A percentile compares a stretch with the other conserved stretches of the same genome.
phyloP scores from a whole-genome alignment of 208 protist species.

The Crithidia acanthocephali region DNA sequence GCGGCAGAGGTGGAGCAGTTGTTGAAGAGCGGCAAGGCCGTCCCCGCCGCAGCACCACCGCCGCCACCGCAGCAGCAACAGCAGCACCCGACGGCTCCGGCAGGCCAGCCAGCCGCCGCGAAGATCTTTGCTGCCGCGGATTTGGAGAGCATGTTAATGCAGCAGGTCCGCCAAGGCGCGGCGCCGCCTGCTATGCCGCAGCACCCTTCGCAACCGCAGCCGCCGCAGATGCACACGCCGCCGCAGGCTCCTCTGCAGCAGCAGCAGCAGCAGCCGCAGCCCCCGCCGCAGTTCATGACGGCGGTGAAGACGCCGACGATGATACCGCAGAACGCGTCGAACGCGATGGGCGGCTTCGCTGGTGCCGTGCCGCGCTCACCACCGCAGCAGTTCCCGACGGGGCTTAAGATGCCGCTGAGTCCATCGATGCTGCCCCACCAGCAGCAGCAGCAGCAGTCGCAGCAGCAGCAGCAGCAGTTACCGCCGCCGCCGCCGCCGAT shows the following conservation, averaged over 20 bases:
- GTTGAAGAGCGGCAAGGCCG: slow-evolving; percentile 37
- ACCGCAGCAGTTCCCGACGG: slow-evolving; percentile 18
- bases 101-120: not conserved
- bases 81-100: not conserved
- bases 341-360: slow-evolving; percentile 9
- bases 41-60: slow-evolving; percentile 2
- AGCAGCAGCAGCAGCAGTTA: not conserved
- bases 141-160: slow-evolving; percentile 59
- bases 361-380: slow-evolving; percentile 19
- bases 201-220: not conserved
- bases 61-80: not conserved
- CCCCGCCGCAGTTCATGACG: slow-evolving; percentile 20
- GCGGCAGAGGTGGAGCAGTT: slow-evolving; percentile 67
- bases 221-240: not conserved
- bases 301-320: slow-evolving; percentile 16
- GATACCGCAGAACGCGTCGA: slow-evolving; percentile 6
- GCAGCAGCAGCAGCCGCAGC: slow-evolving; percentile 9
- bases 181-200: slow-evolving; percentile 9
- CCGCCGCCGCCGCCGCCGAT: slow-evolving; percentile 6
- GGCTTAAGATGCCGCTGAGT: slow-evolving; percentile 22
- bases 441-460: slow-evolving; percentile 15
- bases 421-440: slow-evolving; percentile 17
- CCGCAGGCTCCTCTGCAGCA: not conserved
- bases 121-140: slow-evolving; percentile 55
- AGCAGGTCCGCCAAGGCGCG: slow-evolving; percentile 42